These are phyloP conservation scores for Gyrodon lividus DNA, from an alignment of 768 basidiomycete species.

Conservation along the genomic window DNA sequence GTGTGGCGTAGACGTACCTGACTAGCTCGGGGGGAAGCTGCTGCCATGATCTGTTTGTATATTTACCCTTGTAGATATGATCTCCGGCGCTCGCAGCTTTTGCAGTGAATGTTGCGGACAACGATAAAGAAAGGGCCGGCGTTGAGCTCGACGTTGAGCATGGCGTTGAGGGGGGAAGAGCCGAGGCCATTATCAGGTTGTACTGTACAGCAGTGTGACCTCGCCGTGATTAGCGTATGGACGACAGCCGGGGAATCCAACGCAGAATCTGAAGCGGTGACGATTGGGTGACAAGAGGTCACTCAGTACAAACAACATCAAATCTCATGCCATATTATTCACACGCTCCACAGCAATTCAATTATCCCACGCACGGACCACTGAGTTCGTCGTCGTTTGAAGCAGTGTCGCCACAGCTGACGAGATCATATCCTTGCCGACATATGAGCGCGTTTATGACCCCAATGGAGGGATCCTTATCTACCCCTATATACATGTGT, in stretches of 20 bases:
- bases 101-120: constrained; percentile 25
- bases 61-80: constrained; percentile 56
- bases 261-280: constrained; percentile 27
- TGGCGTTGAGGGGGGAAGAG: constrained; percentile 16
- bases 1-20: constrained; percentile 45
- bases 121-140: constrained; percentile 2
- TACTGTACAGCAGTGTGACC: constrained; percentile 34
- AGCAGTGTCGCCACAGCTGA: no score
- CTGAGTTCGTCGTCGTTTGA: not conserved
- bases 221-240: constrained; percentile 37
- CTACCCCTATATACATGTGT: no score
- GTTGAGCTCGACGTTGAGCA: constrained; percentile 12
- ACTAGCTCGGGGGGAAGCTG: constrained; percentile 61
- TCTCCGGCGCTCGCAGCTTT: constrained; percentile 21
- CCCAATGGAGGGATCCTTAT: no score
- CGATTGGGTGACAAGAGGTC: constrained; percentile 27
- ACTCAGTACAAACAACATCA: constrained; percentile 14
- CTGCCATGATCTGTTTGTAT: constrained; percentile 56
- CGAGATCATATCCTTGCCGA: not conserved
- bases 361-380: constrained; percentile 30
- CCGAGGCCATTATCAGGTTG: constrained; percentile 32
- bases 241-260: constrained; percentile 36
- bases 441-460: not conserved
- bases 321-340: constrained; percentile 16
- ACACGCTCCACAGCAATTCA: constrained; percentile 1